Evolutionary conservation across 352 stramenopile species (phyloP), one percentile per base, ranked within the genome.

Genomic region (Thraustochytrium sp.): DNA sequence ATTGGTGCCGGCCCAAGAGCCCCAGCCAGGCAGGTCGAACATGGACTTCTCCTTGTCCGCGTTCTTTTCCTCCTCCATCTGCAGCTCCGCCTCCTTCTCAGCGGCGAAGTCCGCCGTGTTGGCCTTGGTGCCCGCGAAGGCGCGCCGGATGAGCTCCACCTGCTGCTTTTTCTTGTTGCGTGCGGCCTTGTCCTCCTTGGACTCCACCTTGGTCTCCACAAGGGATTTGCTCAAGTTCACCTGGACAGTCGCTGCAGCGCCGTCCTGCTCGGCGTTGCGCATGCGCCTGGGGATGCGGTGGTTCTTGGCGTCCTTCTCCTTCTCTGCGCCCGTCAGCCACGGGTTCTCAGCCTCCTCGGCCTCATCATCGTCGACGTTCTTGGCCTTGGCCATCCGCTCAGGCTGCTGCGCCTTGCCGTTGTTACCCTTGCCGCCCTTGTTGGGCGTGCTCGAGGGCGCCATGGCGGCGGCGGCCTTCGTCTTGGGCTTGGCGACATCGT

Each of bases 101-200:
- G 18, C 73, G 36, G 77, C 73, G 65, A 84, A 80, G n/a, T 95
- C 90, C 87, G 97, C 90, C 65, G 97, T 92, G 64, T 96, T 89
- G 42, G 93, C 90, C 0, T 93, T 91, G 68, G 76, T 82, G n/a
- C 96, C 95, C 42, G 95, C 95, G 89, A 99, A 99, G 29, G 96
- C 96, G 44, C 92, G 90, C 23, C 90, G 88, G 29, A 99, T 94
- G 11, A 99, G 89, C 84, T 98, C 94, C 75, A 96, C 93, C 86
- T 98, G 93, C 37, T 82, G 31, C 53, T 82, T 78, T n/a, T n/a
- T n/a, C n/a, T n/a, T n/a, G n/a, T n/a, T 72, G 61, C 76, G 61
- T 4, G 85, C 85, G 37, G 92, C 16, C 48, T 68, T 29, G 74
- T 89, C 49, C 80, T 68, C 74, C 87, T 62, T 38, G 36, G 62